Percentiles rank a stretch among this genome's conserved stretches.
Conservation (phyloP, 352 stramenopile genomes). For the Pythium scleroteichum region DNA sequence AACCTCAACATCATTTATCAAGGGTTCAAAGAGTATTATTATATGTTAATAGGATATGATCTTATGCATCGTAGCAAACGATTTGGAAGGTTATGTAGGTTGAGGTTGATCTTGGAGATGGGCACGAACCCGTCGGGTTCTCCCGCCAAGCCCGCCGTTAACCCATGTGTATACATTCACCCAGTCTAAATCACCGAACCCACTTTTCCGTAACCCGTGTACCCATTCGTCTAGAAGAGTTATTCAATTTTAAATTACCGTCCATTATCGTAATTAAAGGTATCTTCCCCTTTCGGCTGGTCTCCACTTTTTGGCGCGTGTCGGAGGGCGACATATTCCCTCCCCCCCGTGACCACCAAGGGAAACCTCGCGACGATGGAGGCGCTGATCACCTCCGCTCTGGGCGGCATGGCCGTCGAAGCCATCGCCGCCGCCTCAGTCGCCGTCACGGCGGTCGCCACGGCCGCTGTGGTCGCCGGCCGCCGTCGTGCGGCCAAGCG, state of each 20-base stretch:
- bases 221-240: neutral
- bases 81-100: no score
- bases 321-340: neutral
- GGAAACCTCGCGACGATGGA: conserved; percentile 18
- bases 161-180: no score
- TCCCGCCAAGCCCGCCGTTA: no score
- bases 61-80: no score
- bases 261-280: conserved; percentile 11
- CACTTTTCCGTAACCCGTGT: neutral
- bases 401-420: conserved; percentile 46
- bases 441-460: conserved; percentile 23
- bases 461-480: conserved; percentile 6
- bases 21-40: neutral
- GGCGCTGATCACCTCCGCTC: conserved; percentile 37
- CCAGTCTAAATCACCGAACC: no score
- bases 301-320: neutral
- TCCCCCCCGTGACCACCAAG: neutral
- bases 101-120: conserved; percentile 8
- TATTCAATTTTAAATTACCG: conserved; percentile 11
- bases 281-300: conserved; percentile 3
- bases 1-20: conserved; percentile 16
- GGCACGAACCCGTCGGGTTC: no score
- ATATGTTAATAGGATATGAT: neutral
- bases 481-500: conserved; percentile 28
- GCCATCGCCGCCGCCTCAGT: conserved; percentile 51